A percentile compares a stretch with the other conserved stretches of the same genome.
Evolutionary conservation across 73 alveolate species (phyloP).

Genomic region (Paramecium pentaurelia): DNA sequence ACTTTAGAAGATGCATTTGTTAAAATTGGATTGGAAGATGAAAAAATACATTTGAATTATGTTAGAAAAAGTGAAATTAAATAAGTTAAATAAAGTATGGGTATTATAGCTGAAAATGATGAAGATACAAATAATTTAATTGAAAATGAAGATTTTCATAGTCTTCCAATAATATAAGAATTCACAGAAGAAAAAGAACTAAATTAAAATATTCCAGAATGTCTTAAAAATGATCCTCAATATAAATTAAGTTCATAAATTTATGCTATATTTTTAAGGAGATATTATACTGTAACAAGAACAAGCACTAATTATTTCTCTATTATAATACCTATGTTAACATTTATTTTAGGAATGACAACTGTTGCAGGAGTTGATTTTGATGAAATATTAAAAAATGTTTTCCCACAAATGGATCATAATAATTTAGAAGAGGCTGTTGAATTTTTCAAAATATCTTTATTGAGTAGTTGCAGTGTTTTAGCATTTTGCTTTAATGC

Average conservation of each 20-base stretch:
- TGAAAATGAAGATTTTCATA: not conserved
- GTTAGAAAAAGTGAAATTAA: conserved; percentile 6
- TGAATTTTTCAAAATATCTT: conserved; percentile 26
- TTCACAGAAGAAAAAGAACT: not conserved
- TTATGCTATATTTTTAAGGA: conserved; percentile 7
- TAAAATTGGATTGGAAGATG: conserved; percentile 73
- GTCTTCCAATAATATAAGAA: not conserved
- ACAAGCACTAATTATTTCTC: conserved; percentile 23
- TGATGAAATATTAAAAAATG: not conserved
- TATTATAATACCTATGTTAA: not conserved
- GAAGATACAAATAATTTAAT: not conserved
- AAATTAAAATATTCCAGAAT: not conserved
- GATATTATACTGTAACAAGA: conserved; percentile 9
- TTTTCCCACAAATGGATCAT: not conserved
- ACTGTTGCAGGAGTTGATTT: conserved; percentile 8
- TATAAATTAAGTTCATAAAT: not conserved
- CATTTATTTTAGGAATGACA: conserved; percentile 23
- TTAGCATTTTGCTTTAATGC: conserved; percentile 39
- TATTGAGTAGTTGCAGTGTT: not conserved
- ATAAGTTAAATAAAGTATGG: not conserved
- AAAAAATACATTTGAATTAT: not conserved
- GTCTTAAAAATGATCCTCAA: conserved; percentile 2
- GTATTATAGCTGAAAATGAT: not conserved
- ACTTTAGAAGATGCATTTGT: conserved; percentile 97
- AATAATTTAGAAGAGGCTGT: not conserved